Base-by-base conservation (phyloP, 345 rosid species). In the Ceriops tagal region DNA sequence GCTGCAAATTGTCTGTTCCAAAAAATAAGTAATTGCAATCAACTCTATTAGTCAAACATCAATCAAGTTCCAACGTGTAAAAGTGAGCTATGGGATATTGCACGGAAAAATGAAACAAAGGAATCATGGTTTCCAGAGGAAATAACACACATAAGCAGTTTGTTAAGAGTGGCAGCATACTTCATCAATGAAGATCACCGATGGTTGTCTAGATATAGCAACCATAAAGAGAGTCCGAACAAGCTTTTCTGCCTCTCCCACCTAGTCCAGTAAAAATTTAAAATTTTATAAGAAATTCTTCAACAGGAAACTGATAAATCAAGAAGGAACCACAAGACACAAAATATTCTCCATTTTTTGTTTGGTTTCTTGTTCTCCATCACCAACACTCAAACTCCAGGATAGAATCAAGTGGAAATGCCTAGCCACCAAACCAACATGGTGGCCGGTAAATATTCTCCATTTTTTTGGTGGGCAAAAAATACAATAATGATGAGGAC, bases 221-320 rank as follows among this genome's bases (percentile, higher is more conserved):
- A 91, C 96, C 83, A 86, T 80, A 75, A 93, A 93, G 69, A 93
- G 85, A 72, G 96, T 86, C 68, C 92, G 89, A 26, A 93, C 98
- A 67, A 93, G 95, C 83, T 91, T 93, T 77, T 93, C 98, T 72
- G 83, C 98, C 82, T 93, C 98, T 20, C 98, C 98, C 73, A 93
- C 97, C 98, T 93, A 79, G 70, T 65, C 37, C 66, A 65, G 31
- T 37, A 59, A 31, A 71, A 71, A 51, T 55, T 58, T 62, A 46
- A 71, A 61, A 43, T 24, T 11, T 61, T 22, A 55, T 61, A 34
- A 55, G 62, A 8, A 11, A 28, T 15, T 52, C n/a, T 51, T 18
- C 22, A 7, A 47, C 16, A 46, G 51, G 26, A 19, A 37, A 24
- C 15, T 8, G 24, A 70, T 64, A 72, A 65, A 76, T 31, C 53